These are phyloP conservation scores for Trichoderma polysporum DNA, from an alignment of 2,329 filamentous ascomycete genomes.

Conservation along the genomic window DNA sequence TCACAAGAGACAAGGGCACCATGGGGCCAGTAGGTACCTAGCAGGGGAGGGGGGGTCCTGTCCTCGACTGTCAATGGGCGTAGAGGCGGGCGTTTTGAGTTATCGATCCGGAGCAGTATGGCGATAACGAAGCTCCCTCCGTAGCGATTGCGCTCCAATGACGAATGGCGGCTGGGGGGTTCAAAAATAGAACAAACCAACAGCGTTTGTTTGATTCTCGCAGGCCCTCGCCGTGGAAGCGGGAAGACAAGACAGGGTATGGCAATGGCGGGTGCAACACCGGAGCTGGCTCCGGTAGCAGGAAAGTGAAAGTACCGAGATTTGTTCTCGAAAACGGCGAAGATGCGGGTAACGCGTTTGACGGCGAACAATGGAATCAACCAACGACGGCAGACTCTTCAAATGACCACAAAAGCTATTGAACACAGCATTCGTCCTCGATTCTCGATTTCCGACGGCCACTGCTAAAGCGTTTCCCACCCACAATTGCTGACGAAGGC, in stretches of 20 bases:
- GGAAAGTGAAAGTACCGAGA: neutral
- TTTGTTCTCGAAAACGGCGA: conserved; percentile 7
- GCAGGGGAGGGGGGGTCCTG: neutral
- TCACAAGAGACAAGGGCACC: neutral
- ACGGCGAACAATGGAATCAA: neutral
- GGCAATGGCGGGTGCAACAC: conserved; percentile 2
- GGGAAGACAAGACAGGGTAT: conserved; percentile 1
- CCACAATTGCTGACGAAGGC: neutral
- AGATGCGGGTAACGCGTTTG: conserved; percentile 9
- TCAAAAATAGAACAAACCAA: conserved; percentile 16
- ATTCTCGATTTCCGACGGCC: neutral
- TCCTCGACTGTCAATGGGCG: neutral
- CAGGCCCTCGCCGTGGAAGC: neutral
- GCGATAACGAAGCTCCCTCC: neutral
- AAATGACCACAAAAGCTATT: neutral
- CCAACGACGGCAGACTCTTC: neutral
- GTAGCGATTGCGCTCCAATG: neutral
- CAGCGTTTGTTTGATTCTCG: conserved; percentile 7
- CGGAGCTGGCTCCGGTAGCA: neutral
- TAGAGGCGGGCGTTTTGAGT: conserved; percentile 2
- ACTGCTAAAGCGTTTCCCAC: neutral
- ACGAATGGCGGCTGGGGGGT: neutral
- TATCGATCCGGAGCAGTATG: conserved; percentile 2
- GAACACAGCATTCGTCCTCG: neutral
- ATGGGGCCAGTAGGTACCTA: neutral